Conservation (phyloP, 805 yeast species). For the Wickerhamomyces subpelliculosus region DNA sequence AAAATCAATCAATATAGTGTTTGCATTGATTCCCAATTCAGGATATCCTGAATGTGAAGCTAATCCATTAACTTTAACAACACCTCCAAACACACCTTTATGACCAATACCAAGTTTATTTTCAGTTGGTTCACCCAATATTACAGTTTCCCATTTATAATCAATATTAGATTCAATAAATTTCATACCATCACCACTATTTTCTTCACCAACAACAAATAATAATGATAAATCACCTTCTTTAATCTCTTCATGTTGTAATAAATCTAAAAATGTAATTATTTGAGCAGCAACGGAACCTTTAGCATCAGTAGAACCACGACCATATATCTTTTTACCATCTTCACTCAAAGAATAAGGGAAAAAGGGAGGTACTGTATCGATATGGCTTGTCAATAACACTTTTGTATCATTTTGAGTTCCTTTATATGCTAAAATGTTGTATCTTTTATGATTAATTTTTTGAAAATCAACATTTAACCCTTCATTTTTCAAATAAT, state of each 20-base stretch:
- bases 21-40: constrained; percentile 54
- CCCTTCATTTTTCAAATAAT: not conserved
- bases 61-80: constrained; percentile 37
- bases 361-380: constrained; percentile 61
- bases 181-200: constrained; percentile 52
- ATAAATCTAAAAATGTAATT: constrained; percentile 41
- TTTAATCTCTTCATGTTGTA: constrained; percentile 25
- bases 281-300: constrained; percentile 57
- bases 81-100: constrained; percentile 43
- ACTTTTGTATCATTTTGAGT: constrained; percentile 35
- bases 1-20: constrained; percentile 42
- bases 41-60: constrained; percentile 66
- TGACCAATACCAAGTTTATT: constrained; percentile 60
- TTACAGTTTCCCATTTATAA: constrained; percentile 47
- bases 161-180: constrained; percentile 32
- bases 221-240: constrained; percentile 52
- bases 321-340: constrained; percentile 47
- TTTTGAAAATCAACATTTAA: not conserved
- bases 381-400: constrained; percentile 54
- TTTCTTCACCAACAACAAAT: constrained; percentile 61
- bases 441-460: constrained; percentile 14
- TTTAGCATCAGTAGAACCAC: constrained; percentile 63
- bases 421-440: constrained; percentile 52
- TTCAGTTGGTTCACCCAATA: constrained; percentile 71
- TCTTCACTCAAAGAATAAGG: constrained; percentile 33